Evolutionary conservation across 2,329 filamentous ascomycete genomes (phyloP).

Genomic region (Sclerotinia subarctica): DNA sequence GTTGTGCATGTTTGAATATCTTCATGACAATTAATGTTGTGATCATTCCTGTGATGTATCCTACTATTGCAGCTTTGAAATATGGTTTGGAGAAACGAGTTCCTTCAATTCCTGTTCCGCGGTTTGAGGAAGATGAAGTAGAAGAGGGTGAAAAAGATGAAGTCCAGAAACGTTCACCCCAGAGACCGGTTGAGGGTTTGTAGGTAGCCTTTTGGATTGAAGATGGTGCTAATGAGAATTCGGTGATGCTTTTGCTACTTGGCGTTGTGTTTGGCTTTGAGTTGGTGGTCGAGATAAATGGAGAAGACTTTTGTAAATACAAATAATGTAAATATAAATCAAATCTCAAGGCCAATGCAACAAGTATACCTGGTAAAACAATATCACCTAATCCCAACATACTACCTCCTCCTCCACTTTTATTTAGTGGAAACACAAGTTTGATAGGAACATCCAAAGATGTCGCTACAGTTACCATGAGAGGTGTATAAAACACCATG

Average conservation of each 20-base stretch:
- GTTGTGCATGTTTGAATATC: slow-evolving; percentile 77
- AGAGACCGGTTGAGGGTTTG: slow-evolving; percentile 63
- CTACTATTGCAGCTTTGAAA: slow-evolving; percentile 72
- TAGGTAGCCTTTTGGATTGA: slow-evolving; percentile 44
- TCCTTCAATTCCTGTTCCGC: slow-evolving; percentile 21
- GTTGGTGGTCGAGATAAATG: slow-evolving; percentile 2
- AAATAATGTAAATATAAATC: slow-evolving; percentile 84
- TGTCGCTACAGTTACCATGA: slow-evolving; percentile 85
- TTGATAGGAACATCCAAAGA: slow-evolving; percentile 91
- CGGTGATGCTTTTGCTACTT: not conserved
- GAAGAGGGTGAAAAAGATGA: not conserved
- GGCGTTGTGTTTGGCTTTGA: not conserved
- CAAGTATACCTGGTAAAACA: slow-evolving; percentile 85
- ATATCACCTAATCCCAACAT: slow-evolving; percentile 96
- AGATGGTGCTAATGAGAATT: slow-evolving; percentile 39
- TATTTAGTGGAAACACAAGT: slow-evolving; percentile 61
- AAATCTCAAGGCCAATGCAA: slow-evolving; percentile 84
- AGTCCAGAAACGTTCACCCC: slow-evolving; percentile 84
- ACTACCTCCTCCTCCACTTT: slow-evolving; percentile 60
- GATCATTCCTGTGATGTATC: slow-evolving; percentile 76
- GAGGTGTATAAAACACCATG: slow-evolving; percentile 83
- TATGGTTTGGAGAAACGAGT: slow-evolving; percentile 74
- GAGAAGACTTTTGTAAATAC: slow-evolving; percentile 52
- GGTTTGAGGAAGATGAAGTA: not conserved
- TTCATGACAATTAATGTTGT: slow-evolving; percentile 74